Conservation (phyloP, 495 filamentous ascomycete species). For the Xylaria venustula region DNA sequence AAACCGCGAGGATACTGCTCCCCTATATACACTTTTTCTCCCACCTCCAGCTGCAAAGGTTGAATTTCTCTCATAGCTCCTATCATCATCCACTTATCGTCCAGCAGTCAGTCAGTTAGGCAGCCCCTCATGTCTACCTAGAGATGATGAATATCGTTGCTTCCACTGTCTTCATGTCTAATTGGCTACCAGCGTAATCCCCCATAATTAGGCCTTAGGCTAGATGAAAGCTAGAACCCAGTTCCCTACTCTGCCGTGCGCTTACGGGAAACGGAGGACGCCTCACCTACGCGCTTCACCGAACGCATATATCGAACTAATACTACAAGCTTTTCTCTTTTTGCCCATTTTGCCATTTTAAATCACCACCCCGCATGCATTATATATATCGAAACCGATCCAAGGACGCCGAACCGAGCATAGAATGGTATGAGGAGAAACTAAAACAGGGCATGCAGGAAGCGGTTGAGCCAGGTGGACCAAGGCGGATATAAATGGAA, state of each 20-base stretch:
- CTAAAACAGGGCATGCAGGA: background rate
- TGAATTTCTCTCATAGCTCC: background rate
- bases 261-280: background rate
- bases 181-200: background rate
- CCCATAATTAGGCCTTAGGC: background rate
- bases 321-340: conserved; percentile 11
- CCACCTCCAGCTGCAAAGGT: background rate
- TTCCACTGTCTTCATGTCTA: background rate
- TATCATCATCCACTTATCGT: background rate
- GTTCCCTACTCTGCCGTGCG: background rate
- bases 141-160: background rate
- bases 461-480: background rate
- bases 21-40: background rate
- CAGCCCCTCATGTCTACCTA: background rate
- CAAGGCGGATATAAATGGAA: background rate
- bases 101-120: no score
- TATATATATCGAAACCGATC: conserved; percentile 15
- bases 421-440: background rate
- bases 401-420: background rate
- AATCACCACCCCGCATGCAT: background rate
- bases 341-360: background rate
- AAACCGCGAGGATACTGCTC: background rate
- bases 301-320: conserved; percentile 5
- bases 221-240: background rate
- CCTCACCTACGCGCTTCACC: background rate